Evolutionary conservation across 129 eudicot species (phyloP).

Genomic region (Arctium lappa): DNA sequence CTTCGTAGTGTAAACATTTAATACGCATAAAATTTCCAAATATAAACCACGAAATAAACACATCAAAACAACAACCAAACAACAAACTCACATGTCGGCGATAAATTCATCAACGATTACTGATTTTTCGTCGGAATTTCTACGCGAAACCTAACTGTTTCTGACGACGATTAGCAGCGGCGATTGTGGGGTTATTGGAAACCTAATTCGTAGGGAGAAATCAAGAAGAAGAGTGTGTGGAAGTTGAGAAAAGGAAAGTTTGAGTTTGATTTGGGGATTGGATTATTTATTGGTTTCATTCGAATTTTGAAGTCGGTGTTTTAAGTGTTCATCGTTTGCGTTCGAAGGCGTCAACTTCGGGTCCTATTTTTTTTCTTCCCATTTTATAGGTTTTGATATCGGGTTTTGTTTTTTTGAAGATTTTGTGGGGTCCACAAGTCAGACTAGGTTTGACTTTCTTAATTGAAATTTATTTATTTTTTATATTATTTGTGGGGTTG

Average conservation of each 20-base stretch:
- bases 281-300: no score
- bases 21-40: not conserved
- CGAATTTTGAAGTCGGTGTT: not conserved
- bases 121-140: not conserved
- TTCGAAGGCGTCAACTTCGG: not conserved
- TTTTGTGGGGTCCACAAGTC: not conserved
- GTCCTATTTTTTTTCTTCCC: not conserved
- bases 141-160: not conserved
- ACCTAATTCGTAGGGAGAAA: not conserved
- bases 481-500: no score
- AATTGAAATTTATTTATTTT: no score
- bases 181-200: not conserved
- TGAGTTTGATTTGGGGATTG: no score
- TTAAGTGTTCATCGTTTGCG: not conserved
- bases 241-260: no score
- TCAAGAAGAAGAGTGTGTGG: not conserved
- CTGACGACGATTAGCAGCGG: not conserved
- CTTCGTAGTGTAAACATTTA: not conserved
- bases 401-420: not conserved
- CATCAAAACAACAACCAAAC: not conserved
- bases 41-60: not conserved
- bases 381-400: not conserved
- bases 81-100: not conserved
- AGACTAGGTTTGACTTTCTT: not conserved
- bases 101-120: not conserved